phyloP scores from a whole-genome alignment of 2,329 filamentous ascomycete species.

The Ascosphaera aggregata region DNA sequence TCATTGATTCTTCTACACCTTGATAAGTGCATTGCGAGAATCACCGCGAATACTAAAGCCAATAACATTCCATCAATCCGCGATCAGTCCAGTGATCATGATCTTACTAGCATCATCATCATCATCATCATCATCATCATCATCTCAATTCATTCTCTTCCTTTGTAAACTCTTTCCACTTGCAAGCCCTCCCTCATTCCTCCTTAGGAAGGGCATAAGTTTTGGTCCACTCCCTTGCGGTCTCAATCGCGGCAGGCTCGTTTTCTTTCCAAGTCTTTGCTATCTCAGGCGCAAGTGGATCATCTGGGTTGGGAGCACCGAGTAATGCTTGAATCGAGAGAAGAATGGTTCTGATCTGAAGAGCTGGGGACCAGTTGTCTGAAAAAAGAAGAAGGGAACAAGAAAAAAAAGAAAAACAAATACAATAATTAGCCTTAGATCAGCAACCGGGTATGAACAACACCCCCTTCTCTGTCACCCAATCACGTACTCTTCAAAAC shows the following conservation, averaged over 20 bases:
- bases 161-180: not conserved
- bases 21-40: too few species aligned
- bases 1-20: too few species aligned
- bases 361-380: slow-evolving; percentile 98
- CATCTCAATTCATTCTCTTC: slow-evolving; percentile 4
- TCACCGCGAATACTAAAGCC: too few species aligned
- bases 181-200: not conserved
- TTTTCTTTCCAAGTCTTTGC: slow-evolving; percentile 97
- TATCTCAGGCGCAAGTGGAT: slow-evolving; percentile 93
- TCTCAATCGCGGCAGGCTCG: slow-evolving; percentile 75
- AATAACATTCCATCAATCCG: too few species aligned
- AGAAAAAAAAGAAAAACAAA: not conserved
- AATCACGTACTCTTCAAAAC: slow-evolving; percentile 85
- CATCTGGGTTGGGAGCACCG: slow-evolving; percentile 89
- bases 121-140: slow-evolving; percentile 3
- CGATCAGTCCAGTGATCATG: too few species aligned
- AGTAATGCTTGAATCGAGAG: slow-evolving; percentile 93
- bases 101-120: too few species aligned
- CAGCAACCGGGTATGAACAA: too few species aligned
- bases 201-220: slow-evolving; percentile 35
- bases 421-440: too few species aligned
- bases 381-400: slow-evolving; percentile 2
- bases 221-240: slow-evolving; percentile 76
- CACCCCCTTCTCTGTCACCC: too few species aligned
- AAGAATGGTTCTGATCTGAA: slow-evolving; percentile 96